Evolutionary conservation across 192 early-diverging fungal species (phyloP).

Genomic region (Mortierella claussenii): DNA sequence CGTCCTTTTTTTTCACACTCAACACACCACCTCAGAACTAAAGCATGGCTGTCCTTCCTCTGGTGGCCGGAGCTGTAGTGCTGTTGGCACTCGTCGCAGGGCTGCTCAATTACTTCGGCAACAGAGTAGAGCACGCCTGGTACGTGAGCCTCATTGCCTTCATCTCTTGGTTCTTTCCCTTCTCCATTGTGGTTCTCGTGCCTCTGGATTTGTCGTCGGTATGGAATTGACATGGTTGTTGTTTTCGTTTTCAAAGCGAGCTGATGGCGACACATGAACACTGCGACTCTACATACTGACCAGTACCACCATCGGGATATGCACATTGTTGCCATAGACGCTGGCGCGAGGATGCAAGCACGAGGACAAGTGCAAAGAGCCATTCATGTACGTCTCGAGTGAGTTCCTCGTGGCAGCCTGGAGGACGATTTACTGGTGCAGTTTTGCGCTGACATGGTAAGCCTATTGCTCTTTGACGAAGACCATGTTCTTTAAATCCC

Average conservation of each 20-base stretch:
- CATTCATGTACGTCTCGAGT: constrained; percentile 78
- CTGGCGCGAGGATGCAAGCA: constrained; percentile 72
- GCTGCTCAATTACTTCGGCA: constrained; percentile 82
- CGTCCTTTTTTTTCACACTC: not conserved
- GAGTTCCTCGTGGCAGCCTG: constrained; percentile 82
- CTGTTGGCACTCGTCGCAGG: constrained; percentile 66
- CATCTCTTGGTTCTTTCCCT: constrained; percentile 90
- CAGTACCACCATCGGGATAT: no score
- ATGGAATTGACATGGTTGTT: constrained; percentile 1
- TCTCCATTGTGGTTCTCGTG: constrained; percentile 90
- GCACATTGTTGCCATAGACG: constrained; percentile 66
- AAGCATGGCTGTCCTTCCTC: constrained; percentile 33
- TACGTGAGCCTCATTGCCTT: constrained; percentile 80
- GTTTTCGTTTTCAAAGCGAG: not conserved
- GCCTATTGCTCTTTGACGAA: no score
- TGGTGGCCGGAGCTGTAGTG: constrained; percentile 60
- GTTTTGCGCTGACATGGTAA: constrained; percentile 89
- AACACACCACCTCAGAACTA: not conserved
- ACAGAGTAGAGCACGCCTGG: constrained; percentile 81
- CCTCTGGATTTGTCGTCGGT: constrained; percentile 89
- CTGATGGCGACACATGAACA: no score
- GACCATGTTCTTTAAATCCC: no score
- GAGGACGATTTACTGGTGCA: constrained; percentile 90
- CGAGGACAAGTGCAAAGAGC: constrained; percentile 71
- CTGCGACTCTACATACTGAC: no score